Conservation (phyloP, 352 stramenopile genomes). For the Globisporangium irregulare region DNA sequence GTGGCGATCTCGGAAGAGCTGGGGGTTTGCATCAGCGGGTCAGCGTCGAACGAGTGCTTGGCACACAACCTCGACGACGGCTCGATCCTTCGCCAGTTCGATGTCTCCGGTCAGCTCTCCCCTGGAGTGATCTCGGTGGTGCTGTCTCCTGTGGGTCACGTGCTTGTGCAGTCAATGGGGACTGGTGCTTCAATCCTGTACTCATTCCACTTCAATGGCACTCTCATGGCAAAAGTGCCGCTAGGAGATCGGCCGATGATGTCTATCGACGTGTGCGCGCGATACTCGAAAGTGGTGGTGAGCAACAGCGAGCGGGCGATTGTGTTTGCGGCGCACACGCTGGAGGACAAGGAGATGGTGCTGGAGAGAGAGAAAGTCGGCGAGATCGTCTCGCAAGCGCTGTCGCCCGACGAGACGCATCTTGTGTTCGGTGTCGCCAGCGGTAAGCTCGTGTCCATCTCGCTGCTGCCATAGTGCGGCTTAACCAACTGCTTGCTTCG, state of each 20-base stretch:
- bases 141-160: slow-evolving; percentile 61
- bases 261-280: slow-evolving; percentile 50
- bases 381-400: slow-evolving; percentile 51
- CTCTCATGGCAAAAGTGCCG: slow-evolving; percentile 39
- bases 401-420: slow-evolving; percentile 77
- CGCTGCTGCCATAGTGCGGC: slow-evolving; percentile 27
- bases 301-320: slow-evolving; percentile 54
- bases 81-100: slow-evolving; percentile 55
- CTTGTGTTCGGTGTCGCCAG: slow-evolving; percentile 63
- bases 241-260: slow-evolving; percentile 43
- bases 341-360: slow-evolving; percentile 50
- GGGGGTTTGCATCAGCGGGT: slow-evolving; percentile 70
- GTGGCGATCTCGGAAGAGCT: slow-evolving; percentile 70
- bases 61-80: slow-evolving; percentile 62
- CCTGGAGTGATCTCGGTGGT: slow-evolving; percentile 54
- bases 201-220: slow-evolving; percentile 75
- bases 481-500: background rate
- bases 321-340: slow-evolving; percentile 42
- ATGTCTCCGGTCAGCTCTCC: slow-evolving; percentile 38
- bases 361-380: slow-evolving; percentile 41
- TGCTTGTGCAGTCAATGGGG: slow-evolving; percentile 73
- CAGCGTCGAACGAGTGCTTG: slow-evolving; percentile 61
- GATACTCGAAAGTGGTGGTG: slow-evolving; percentile 64
- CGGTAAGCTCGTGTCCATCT: slow-evolving; percentile 50
- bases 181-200: slow-evolving; percentile 51